phyloP scores from a whole-genome alignment of 768 basidiomycete genomes.

The Ramaria rubella region DNA sequence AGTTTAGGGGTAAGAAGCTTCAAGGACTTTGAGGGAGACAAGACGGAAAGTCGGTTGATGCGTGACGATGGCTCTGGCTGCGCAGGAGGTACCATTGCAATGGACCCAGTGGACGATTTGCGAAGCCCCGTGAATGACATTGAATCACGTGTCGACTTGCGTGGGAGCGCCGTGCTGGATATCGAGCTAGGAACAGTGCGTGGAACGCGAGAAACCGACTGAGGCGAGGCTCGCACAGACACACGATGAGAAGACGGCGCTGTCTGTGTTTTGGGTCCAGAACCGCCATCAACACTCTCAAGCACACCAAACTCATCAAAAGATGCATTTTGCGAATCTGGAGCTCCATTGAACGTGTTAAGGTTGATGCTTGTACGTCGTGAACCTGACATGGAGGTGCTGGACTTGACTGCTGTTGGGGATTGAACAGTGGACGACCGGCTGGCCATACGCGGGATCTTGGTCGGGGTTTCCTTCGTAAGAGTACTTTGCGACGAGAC shows the following conservation, averaged over 20 bases:
- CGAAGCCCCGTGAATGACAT: conserved; percentile 71
- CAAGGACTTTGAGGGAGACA: conserved; percentile 79
- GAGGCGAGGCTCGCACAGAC: conserved; percentile 60
- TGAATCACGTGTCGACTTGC: conserved; percentile 73
- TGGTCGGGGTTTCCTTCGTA: conserved; percentile 82
- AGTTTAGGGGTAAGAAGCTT: conserved; percentile 79
- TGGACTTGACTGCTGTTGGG: conserved; percentile 57
- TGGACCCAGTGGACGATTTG: conserved; percentile 77
- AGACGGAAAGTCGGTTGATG: conserved; percentile 66
- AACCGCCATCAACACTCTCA: conserved; percentile 46
- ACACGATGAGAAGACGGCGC: conserved; percentile 39
- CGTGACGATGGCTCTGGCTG: conserved; percentile 30
- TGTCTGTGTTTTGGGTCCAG: conserved; percentile 31
- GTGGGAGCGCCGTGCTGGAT: conserved; percentile 39
- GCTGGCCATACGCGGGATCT: conserved; percentile 90
- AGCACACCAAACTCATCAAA: conserved; percentile 80
- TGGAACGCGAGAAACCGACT: conserved; percentile 53
- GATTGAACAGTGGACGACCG: conserved; percentile 69
- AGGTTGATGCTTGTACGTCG: conserved; percentile 64
- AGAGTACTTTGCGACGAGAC: conserved; percentile 27
- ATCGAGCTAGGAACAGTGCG: conserved; percentile 53
- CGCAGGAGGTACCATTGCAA: conserved; percentile 42
- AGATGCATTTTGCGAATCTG: conserved; percentile 42
- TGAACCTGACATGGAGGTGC: conserved; percentile 35
- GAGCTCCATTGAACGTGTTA: conserved; percentile 40